Evolutionary conservation across 495 filamentous ascomycete genomes (phyloP).

Genomic region (Sporormia fimetaria): DNA sequence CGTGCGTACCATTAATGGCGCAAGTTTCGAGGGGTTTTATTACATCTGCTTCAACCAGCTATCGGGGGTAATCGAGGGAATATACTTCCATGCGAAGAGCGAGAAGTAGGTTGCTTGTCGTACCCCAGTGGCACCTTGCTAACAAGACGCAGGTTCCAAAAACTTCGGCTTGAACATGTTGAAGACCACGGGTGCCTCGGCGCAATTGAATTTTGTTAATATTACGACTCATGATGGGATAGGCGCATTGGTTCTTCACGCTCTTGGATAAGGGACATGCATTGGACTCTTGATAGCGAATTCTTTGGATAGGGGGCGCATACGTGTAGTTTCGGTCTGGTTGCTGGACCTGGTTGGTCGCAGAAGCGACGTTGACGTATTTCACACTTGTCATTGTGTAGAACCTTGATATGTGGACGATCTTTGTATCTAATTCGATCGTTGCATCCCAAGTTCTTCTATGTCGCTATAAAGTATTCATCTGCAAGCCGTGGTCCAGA

Average conservation of each 20-base stretch:
- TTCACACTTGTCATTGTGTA: too few relatives aligned
- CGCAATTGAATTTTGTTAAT: conserved; percentile 86
- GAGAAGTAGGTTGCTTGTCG: conserved; percentile 62
- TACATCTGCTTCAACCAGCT: conserved; percentile 98
- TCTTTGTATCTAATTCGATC: too few relatives aligned
- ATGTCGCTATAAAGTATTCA: too few relatives aligned
- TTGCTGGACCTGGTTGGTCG: too few relatives aligned
- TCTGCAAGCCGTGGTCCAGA: too few relatives aligned
- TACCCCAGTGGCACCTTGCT: conserved; percentile 18
- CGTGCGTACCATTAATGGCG: conserved; percentile 77
- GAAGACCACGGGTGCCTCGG: conserved; percentile 72
- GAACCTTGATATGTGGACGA: too few relatives aligned
- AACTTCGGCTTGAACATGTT: conserved; percentile 81
- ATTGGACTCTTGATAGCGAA: conserved; percentile 16
- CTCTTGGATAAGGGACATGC: conserved; percentile 9
- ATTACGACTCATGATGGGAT: conserved; percentile 20
- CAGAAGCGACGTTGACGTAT: too few relatives aligned
- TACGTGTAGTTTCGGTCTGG: too few relatives aligned
- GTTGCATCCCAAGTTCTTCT: too few relatives aligned
- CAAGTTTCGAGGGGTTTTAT: conserved; percentile 97
- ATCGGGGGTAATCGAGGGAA: conserved; percentile 71
- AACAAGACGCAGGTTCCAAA: conserved; percentile 58
- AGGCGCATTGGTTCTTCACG: conserved; percentile 11
- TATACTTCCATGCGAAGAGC: conserved; percentile 96
- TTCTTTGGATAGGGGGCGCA: too few relatives aligned